Evolutionary conservation across 2,329 filamentous ascomycete genomes (phyloP).

Genomic region (Epichloe hybrida): DNA sequence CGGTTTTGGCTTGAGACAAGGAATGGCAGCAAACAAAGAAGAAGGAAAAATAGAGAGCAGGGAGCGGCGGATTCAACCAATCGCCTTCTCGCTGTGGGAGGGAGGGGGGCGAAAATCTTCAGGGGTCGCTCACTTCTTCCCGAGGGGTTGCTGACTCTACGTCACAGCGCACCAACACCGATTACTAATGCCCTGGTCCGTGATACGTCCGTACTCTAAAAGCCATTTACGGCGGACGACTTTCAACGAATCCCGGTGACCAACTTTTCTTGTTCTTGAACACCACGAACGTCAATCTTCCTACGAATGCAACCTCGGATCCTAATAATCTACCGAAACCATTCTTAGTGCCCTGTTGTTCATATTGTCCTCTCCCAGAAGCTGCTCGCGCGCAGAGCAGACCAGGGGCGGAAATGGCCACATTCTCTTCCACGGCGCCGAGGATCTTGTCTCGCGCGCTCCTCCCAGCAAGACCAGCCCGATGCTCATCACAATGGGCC

Average conservation of each 20-base stretch:
- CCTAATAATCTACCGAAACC: background rate
- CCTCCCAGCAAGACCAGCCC: slow-evolving; percentile 10
- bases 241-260: slow-evolving; percentile 1
- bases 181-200: slow-evolving; percentile 2
- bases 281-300: background rate
- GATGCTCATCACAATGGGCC: slow-evolving; percentile 14
- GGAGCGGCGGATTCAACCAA: background rate
- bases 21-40: background rate
- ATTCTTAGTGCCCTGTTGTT: background rate
- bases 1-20: background rate
- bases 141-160: background rate
- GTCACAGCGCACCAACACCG: background rate
- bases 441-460: slow-evolving; percentile 13
- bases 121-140: no score
- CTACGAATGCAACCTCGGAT: background rate
- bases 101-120: no score
- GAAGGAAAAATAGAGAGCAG: background rate
- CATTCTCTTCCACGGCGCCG: slow-evolving; percentile 9
- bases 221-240: background rate
- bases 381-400: background rate
- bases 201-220: background rate
- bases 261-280: background rate
- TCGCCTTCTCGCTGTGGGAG: no score
- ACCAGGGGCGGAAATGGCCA: slow-evolving; percentile 9
- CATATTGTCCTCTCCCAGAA: no score